These are phyloP conservation scores for Phlyctochytrium arcticum DNA, from an alignment of 192 early-diverging fungal genomes.

Conservation along the genomic window DNA sequence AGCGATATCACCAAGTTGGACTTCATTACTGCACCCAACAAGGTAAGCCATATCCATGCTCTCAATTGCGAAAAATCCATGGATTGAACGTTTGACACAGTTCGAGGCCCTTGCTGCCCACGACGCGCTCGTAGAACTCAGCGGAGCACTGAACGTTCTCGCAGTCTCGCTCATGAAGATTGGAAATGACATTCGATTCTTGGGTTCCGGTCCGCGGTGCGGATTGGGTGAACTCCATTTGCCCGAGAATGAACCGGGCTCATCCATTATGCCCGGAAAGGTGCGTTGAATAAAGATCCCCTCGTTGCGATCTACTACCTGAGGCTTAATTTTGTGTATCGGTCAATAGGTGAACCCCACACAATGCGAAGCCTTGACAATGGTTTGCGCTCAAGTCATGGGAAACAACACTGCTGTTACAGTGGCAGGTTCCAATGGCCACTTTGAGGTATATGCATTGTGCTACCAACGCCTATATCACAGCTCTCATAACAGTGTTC, in stretches of 20 bases:
- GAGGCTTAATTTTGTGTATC: too few species aligned
- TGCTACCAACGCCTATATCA: too few species aligned
- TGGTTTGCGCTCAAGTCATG: conserved; percentile 99
- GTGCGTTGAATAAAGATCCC: too few species aligned
- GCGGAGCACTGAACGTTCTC: conserved; percentile 90
- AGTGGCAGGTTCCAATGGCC: conserved; percentile 90
- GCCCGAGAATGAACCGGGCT: conserved; percentile 99
- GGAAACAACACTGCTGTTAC: conserved; percentile 96
- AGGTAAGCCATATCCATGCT: conserved; percentile 37
- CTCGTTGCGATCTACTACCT: too few species aligned
- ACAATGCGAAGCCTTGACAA: conserved; percentile 99
- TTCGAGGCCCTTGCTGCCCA: conserved; percentile 99
- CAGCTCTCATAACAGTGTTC: too few species aligned
- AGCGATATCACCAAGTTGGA: conserved; percentile 80
- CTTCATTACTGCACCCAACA: conserved; percentile 97
- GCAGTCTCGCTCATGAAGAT: conserved; percentile 98
- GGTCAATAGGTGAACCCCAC: conserved; percentile 86
- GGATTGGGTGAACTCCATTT: conserved; percentile 93
- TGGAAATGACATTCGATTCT: conserved; percentile 96
- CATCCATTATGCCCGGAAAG: conserved; percentile 99
- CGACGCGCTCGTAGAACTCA: conserved; percentile 96
- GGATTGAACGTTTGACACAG: conserved; percentile 21
- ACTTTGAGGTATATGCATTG: conserved; percentile 88
- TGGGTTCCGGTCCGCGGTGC: conserved; percentile 96
- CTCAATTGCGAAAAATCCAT: background rate